These are phyloP conservation scores for Lasiosphaeria ovina DNA, from an alignment of 495 filamentous ascomycete genomes.

Conservation along the genomic window DNA sequence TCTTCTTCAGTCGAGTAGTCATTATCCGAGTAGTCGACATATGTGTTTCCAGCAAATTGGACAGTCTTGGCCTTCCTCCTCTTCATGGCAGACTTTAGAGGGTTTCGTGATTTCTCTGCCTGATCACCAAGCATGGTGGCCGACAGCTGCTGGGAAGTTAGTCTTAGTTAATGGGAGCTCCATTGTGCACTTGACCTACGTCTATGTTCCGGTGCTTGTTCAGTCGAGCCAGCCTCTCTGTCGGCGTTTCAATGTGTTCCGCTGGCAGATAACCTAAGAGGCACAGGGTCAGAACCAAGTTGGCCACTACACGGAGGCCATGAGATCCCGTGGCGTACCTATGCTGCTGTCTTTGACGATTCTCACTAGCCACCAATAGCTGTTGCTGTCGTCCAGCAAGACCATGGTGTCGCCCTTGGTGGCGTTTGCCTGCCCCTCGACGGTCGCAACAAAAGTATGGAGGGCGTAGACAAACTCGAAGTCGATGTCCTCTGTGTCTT, in stretches of 20 bases:
- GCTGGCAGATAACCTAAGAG: slow-evolving; percentile 84
- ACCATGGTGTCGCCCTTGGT: slow-evolving; percentile 99
- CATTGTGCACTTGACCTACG: slow-evolving; percentile 51
- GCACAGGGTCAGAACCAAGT: slow-evolving; percentile 19
- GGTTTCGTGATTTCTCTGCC: slow-evolving; percentile 82
- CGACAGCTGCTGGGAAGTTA: slow-evolving; percentile 61
- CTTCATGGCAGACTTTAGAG: slow-evolving; percentile 85
- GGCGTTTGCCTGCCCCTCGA: slow-evolving; percentile 97
- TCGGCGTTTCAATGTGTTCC: slow-evolving; percentile 98
- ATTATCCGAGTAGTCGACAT: slow-evolving; percentile 85
- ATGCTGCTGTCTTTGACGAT: slow-evolving; percentile 97
- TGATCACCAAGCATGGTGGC: slow-evolving; percentile 93
- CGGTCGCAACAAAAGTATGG: slow-evolving; percentile 95
- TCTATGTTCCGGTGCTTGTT: slow-evolving; percentile 99
- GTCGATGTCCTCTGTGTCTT: slow-evolving; percentile 91
- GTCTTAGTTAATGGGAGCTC: slow-evolving; percentile 1
- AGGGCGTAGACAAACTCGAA: slow-evolving; percentile 99
- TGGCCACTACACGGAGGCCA: background rate
- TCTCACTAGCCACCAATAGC: slow-evolving; percentile 98
- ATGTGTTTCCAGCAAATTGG: slow-evolving; percentile 80
- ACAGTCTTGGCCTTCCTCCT: slow-evolving; percentile 87
- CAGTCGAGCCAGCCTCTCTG: slow-evolving; percentile 84
- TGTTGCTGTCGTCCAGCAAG: slow-evolving; percentile 98
- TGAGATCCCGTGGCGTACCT: slow-evolving; percentile 54
- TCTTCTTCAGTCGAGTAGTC: slow-evolving; percentile 92